Conservation (phyloP, 2,329 filamentous ascomycete species). For the Orbilia quercus region DNA sequence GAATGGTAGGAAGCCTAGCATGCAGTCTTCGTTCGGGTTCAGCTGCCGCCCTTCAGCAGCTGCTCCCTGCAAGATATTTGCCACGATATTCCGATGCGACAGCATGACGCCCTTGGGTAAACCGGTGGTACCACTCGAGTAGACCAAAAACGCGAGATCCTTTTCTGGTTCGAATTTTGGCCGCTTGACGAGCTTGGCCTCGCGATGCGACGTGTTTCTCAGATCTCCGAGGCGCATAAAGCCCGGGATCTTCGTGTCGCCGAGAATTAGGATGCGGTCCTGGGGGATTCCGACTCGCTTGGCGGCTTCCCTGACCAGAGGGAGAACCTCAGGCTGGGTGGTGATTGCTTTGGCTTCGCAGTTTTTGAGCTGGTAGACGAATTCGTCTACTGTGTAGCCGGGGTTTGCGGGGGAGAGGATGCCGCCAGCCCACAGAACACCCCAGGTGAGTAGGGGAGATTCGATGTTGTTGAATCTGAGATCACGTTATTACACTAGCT, state of each 20-base stretch:
- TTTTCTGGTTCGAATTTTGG: slow-evolving; percentile 73
- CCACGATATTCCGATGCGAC: slow-evolving; percentile 82
- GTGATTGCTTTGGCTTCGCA: slow-evolving; percentile 78
- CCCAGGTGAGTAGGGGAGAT: slow-evolving; percentile 79
- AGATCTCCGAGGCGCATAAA: slow-evolving; percentile 73
- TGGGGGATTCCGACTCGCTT: slow-evolving; percentile 75
- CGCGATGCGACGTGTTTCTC: slow-evolving; percentile 70
- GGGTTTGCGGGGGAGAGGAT: slow-evolving; percentile 88
- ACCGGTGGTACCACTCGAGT: slow-evolving; percentile 89
- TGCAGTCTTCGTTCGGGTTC: slow-evolving; percentile 69
- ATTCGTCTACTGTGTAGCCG: slow-evolving; percentile 78
- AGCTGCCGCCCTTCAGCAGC: slow-evolving; percentile 21
- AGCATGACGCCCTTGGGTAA: slow-evolving; percentile 91
- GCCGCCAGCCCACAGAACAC: slow-evolving; percentile 84
- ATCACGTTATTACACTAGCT: neutral
- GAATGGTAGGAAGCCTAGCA: slow-evolving; percentile 85
- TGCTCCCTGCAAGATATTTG: slow-evolving; percentile 70
- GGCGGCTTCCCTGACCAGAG: slow-evolving; percentile 75
- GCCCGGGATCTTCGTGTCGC: slow-evolving; percentile 69
- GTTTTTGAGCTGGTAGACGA: slow-evolving; percentile 85
- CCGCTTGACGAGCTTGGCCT: slow-evolving; percentile 69
- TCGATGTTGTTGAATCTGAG: slow-evolving; percentile 81
- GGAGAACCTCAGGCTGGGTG: slow-evolving; percentile 76
- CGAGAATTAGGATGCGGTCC: slow-evolving; percentile 80
- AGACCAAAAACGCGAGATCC: slow-evolving; percentile 86